phyloP scores from a whole-genome alignment of 139 green algal genomes.

The Pseudopediastrum boryanum region DNA sequence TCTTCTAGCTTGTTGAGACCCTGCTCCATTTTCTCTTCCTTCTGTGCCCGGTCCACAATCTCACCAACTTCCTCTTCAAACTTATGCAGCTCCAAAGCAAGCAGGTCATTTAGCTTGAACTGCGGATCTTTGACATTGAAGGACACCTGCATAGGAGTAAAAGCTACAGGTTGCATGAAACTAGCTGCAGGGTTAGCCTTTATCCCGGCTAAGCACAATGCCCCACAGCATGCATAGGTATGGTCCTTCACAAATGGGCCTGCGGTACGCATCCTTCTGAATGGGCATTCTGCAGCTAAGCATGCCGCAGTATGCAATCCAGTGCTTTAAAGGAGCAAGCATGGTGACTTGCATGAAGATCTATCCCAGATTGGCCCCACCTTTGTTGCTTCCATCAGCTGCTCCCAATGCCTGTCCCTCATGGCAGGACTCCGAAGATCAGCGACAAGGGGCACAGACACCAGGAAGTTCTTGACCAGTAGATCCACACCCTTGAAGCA shows the following conservation, averaged over 20 bases:
- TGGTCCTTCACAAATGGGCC: too few species aligned
- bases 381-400: conserved; percentile 81
- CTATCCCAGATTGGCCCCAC: too few species aligned
- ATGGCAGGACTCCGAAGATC: conserved; percentile 81
- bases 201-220: too few species aligned
- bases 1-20: conserved; percentile 76
- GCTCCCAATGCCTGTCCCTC: conserved; percentile 79
- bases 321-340: too few species aligned
- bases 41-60: conserved; percentile 88
- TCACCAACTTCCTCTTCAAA: conserved; percentile 90
- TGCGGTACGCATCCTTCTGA: too few species aligned
- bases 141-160: conserved; percentile 37
- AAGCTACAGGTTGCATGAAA: too few species aligned
- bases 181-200: too few species aligned
- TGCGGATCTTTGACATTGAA: conserved; percentile 58
- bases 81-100: conserved; percentile 88
- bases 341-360: too few species aligned
- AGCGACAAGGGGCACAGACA: conserved; percentile 77
- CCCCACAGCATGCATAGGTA: too few species aligned
- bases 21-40: conserved; percentile 90
- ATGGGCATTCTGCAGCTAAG: too few species aligned
- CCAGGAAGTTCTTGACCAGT: conserved; percentile 83
- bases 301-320: too few species aligned
- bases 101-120: conserved; percentile 87
- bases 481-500: conserved; percentile 76